These are phyloP conservation scores for Trichoderma reesei DNA, from an alignment of 495 filamentous ascomycete genomes.

Conservation along the genomic window DNA sequence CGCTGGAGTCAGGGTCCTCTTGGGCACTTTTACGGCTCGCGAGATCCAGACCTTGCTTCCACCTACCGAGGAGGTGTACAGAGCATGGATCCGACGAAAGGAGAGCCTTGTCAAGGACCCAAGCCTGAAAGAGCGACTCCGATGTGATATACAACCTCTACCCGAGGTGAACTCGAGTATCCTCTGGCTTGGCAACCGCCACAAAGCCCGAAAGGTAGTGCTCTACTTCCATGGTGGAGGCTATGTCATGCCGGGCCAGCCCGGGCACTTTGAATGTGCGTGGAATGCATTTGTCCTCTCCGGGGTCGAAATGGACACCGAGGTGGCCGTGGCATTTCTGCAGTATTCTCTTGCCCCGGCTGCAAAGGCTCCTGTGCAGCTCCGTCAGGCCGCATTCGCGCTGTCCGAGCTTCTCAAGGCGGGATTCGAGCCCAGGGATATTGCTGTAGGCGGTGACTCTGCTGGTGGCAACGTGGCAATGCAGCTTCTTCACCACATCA, in stretches of 20 bases:
- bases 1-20: not conserved
- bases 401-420: constrained; percentile 17
- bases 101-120: not conserved
- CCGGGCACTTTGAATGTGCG: constrained; percentile 23
- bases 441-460: constrained; percentile 26
- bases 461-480: constrained; percentile 23
- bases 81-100: not conserved
- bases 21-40: not conserved
- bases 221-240: constrained; percentile 28
- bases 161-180: constrained; percentile 6
- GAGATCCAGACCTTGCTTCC: not conserved
- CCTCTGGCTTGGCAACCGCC: constrained; percentile 25
- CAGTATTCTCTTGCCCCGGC: constrained; percentile 25
- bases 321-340: constrained; percentile 25
- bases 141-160: not conserved
- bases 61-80: not conserved
- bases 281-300: constrained; percentile 19
- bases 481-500: constrained; percentile 20
- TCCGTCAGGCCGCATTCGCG: constrained; percentile 21
- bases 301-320: constrained; percentile 10
- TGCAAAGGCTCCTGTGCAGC: constrained; percentile 19
- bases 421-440: constrained; percentile 17
- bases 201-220: constrained; percentile 23
- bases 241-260: constrained; percentile 17
- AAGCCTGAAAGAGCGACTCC: not conserved